phyloP scores from a whole-genome alignment of 176 grass and related monocot genomes.

The Tillandsia leiboldiana region DNA sequence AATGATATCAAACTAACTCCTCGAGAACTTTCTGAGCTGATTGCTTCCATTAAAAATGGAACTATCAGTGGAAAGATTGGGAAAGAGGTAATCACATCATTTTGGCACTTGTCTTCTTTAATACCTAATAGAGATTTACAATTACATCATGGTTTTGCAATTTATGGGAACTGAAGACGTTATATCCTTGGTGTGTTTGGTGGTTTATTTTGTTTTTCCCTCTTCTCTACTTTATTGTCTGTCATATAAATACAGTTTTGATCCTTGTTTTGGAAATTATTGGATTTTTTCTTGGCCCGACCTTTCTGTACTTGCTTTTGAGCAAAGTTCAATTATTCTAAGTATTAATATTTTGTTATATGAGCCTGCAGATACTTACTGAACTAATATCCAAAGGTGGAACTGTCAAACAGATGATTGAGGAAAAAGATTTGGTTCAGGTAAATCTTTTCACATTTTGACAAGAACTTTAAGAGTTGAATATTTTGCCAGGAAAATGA shows the following conservation, averaged over 20 bases:
- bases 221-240: neutral
- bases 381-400: slow-evolving; percentile 76
- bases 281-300: no score
- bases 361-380: slow-evolving; percentile 51
- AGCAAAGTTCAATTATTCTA: neutral
- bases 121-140: no score
- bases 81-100: slow-evolving; percentile 53
- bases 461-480: neutral
- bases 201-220: neutral
- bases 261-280: no score
- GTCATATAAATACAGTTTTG: no score
- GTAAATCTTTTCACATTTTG: slow-evolving; percentile 27
- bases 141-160: neutral
- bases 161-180: neutral
- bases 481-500: no score
- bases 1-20: slow-evolving; percentile 83
- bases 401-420: slow-evolving; percentile 68
- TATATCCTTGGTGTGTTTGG: neutral
- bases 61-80: slow-evolving; percentile 96
- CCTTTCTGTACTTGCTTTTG: no score
- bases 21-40: slow-evolving; percentile 63
- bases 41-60: slow-evolving; percentile 66
- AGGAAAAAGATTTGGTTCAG: slow-evolving; percentile 96
- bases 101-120: neutral
- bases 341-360: neutral